Evolutionary conservation across 163 green algal species (phyloP), one percentile per base, ranked within the genome.

Genomic region (Chlorella variabilis): DNA sequence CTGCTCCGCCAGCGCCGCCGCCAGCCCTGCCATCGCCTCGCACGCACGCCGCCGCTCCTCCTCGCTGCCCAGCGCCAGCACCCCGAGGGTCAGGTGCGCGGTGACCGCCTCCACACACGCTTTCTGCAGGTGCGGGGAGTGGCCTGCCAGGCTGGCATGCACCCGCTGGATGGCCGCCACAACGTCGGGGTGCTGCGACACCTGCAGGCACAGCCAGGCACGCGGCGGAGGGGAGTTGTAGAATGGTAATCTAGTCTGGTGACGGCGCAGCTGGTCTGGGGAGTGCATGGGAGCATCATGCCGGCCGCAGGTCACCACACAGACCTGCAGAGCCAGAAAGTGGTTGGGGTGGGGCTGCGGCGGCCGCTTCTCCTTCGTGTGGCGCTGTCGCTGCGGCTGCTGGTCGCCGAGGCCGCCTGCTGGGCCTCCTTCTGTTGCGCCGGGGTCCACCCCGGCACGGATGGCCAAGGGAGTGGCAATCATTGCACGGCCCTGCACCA

Each of bases 11-110:
- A 92, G 78, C 71, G 82, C 78, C 18, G 54, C 56, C 15, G 80
- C 25, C 38, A 82, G 81, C 42, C 70, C 61, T 0, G 75, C 73
- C 82, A 93, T 82, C 15, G 85, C 85, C 13, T 85, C 76, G 23
- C 71, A 54, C 65, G 91, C 77, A 67, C 4, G 23, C 25, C 67
- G 54, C 13, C 67, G 54, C 39, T 68, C 58, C 29, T 27, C 34
- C 0, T 61, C 51, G 23, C n/a, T 69, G 34, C 9, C 9, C 38
- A 83, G 51, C 0, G 77, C 68, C 65, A 81, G 48, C 18, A 77
- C 82, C 0, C 65, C 65, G n/a, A 87, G 76, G 17, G 80, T 83
- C 0, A 87, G 68, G 25, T 86, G 74, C 20, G 69, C 48, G 41
- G 23, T 81, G 41, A 36, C 80, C 1, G 70, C 34, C 1, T 85